Conservation (phyloP, 768 basidiomycete species). For the Tephrocybe sp. region DNA sequence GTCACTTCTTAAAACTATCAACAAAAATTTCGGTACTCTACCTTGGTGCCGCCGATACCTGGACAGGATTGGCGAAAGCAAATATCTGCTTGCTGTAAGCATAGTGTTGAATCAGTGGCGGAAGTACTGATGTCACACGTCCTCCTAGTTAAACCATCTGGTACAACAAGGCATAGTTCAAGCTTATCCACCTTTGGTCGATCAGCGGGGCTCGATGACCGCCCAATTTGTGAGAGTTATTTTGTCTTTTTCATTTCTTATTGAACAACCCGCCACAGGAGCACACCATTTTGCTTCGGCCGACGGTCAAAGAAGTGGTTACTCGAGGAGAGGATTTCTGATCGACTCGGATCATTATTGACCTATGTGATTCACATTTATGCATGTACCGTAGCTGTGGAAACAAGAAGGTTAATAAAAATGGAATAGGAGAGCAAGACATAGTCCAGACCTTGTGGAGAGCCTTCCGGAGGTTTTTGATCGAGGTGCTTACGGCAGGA, state of each 20-base stretch:
- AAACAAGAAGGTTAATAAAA: background rate
- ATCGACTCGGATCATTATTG: slow-evolving; percentile 12
- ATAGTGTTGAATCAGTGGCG: slow-evolving; percentile 20
- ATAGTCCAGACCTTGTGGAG: background rate
- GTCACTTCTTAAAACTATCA: slow-evolving; percentile 81
- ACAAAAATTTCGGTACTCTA: slow-evolving; percentile 89
- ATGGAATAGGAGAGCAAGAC: slow-evolving; percentile 6
- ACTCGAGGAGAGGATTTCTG: slow-evolving; percentile 84
- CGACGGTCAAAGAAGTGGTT: slow-evolving; percentile 82
- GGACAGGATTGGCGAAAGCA: slow-evolving; percentile 88
- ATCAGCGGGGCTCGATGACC: slow-evolving; percentile 84
- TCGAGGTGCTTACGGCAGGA: slow-evolving; percentile 5
- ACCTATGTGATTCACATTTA: too few relatives aligned
- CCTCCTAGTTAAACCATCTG: slow-evolving; percentile 75
- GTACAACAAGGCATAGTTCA: slow-evolving; percentile 86
- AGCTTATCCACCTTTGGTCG: slow-evolving; percentile 91
- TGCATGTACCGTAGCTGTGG: background rate
- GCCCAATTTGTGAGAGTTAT: slow-evolving; percentile 75
- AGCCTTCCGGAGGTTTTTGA: background rate
- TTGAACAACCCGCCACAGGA: slow-evolving; percentile 46
- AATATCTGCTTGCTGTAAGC: slow-evolving; percentile 82
- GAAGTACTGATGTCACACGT: background rate
- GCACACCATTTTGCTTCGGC: slow-evolving; percentile 81
- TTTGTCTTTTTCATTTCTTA: slow-evolving; percentile 1
- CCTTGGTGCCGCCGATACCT: slow-evolving; percentile 96